Evolutionary conservation across 441 rosid species (phyloP).

Genomic region (Kokia cookei): DNA sequence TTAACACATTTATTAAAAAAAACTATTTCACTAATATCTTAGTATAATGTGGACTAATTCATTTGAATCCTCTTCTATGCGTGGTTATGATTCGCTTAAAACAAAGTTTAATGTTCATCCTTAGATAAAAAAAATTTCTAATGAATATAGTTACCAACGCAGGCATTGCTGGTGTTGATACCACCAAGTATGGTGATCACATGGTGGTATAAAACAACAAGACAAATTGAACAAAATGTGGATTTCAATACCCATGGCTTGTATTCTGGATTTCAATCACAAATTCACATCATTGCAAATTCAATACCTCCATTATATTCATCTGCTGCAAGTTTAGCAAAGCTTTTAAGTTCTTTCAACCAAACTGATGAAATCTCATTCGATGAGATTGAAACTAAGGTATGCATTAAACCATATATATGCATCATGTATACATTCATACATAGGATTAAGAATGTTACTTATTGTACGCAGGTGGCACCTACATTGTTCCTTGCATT

Average conservation of each 20-base stretch:
- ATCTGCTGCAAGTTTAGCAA: conserved; percentile 36
- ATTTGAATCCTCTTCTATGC: no score
- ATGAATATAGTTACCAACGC: not conserved
- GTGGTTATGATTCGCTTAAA: no score
- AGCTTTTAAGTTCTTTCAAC: conserved; percentile 25
- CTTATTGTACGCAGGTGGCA: conserved; percentile 37
- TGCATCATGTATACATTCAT: no score
- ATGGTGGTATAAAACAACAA: conserved; percentile 30
- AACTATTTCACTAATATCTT: no score
- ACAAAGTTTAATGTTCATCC: no score
- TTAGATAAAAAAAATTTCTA: not conserved
- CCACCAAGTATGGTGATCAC: conserved; percentile 29
- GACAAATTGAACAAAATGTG: conserved; percentile 17
- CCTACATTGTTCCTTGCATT: conserved; percentile 48
- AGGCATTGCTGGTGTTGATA: conserved; percentile 32
- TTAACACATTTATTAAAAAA: no score
- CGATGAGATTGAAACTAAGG: conserved; percentile 27
- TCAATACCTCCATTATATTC: conserved; percentile 24
- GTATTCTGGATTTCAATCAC: conserved; percentile 24
- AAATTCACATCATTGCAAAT: conserved; percentile 31
- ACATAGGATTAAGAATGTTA: not conserved
- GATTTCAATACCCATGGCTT: conserved; percentile 10
- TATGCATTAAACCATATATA: not conserved
- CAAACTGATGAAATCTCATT: conserved; percentile 15
- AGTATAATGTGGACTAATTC: no score